Evolutionary conservation across 2,329 filamentous ascomycete species (phyloP), one percentile per base, ranked within the genome.

Genomic region (Colletotrichum gloeosporioides): DNA sequence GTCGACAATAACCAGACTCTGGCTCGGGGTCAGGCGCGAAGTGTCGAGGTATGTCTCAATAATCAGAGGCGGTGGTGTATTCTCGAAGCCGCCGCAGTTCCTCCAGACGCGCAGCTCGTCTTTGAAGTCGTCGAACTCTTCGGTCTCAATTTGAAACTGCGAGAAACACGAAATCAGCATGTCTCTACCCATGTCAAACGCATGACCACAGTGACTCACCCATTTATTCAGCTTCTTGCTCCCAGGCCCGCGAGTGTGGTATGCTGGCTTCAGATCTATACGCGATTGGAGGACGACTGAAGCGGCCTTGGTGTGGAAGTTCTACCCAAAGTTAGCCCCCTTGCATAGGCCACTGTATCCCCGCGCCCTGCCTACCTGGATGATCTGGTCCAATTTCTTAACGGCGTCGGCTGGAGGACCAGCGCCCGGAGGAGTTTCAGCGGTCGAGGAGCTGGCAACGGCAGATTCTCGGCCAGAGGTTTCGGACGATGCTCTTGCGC

Each of bases 141-240:
- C 95, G 61, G 98, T 93, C 79, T 98, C 94, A 80, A 98, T 93
- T 88, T 98, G 98, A 86, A 98, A 99, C 97, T 99, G 81, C 62
- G 66, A 36, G 22, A 12, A 34, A 18, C 18, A 34, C 16, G 31
- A 32, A 22, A 31, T 74, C 36, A 77, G 29, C 32, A 55, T 18
- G 13, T 8, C 8, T 29, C 62, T 18, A 10, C 10, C n/a, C 29
- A 34, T 36, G 66, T 27, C 22, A 31, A 15, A 8, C 29, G 15
- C 4, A 62, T 22, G 10, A 31, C 10, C 25, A 44, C 59, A 71
- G 18, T 63, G 36, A 88, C 93, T 77, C 90, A 96, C 95, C 95
- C 95, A 98, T 92, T 95, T 95, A 83, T 97, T 98, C 67, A 94
- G 90, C 84, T 93, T 94, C 78, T 91, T 83, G 27, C 81, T 82